phyloP scores from a whole-genome alignment of 179 eudicot species.

The Camellia oleifera region DNA sequence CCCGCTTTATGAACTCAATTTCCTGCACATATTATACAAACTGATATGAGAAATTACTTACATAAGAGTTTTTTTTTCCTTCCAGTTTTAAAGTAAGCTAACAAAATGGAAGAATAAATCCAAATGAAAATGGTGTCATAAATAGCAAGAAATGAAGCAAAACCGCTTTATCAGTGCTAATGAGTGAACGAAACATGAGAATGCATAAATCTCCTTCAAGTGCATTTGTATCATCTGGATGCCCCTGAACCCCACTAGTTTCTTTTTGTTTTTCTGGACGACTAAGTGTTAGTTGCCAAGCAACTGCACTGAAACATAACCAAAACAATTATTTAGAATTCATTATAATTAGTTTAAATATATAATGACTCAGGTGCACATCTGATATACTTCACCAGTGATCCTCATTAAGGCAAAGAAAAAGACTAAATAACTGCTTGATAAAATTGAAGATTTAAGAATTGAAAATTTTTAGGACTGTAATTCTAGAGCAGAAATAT shows the following conservation, averaged over 20 bases:
- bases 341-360: neutral
- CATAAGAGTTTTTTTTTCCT: neutral
- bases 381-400: neutral
- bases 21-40: conserved; percentile 48
- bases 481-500: too few species aligned
- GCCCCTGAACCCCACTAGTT: conserved; percentile 29
- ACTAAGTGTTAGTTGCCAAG: conserved; percentile 86
- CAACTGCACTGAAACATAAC: conserved; percentile 71
- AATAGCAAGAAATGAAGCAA: conserved; percentile 20
- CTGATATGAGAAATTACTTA: neutral
- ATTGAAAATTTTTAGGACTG: too few species aligned
- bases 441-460: neutral
- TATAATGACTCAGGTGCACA: neutral
- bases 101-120: conserved; percentile 11
- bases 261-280: conserved; percentile 44
- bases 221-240: conserved; percentile 26
- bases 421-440: neutral
- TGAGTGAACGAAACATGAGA: conserved; percentile 84
- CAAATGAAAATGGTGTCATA: conserved; percentile 7
- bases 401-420: neutral
- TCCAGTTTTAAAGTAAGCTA: neutral
- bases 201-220: conserved; percentile 71
- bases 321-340: neutral
- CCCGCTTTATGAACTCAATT: conserved; percentile 85
- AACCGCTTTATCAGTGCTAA: conserved; percentile 81